Evolutionary conservation across 2,329 filamentous ascomycete genomes (phyloP), one percentile per base, ranked within the genome.

Genomic region (Fusarium fujikuroi): DNA sequence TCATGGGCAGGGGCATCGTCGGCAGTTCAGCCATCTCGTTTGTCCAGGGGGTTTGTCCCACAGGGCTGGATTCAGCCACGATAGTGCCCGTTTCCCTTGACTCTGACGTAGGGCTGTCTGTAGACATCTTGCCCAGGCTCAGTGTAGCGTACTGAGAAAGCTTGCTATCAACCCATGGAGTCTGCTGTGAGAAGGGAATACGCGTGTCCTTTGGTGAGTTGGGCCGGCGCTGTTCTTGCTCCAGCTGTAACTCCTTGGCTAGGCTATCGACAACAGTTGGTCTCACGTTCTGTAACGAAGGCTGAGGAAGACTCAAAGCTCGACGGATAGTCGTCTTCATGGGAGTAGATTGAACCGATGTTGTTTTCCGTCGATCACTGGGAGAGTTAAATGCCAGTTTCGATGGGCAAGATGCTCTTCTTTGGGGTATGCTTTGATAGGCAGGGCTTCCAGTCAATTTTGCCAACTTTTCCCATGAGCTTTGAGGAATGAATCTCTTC

Each of bases 111-210:
- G 59, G 30, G 14, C 25, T 60, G 21, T 63, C 63, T 8, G 50
- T 19, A 40, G 47, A 16, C 30, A 54, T 28, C 37, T 54, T 52
- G 14, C 39, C 44, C 12, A 67, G 60, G 18, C 61, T 68, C 23
- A 68, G 44, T 14, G 50, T 66, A 36, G 67, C 67, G 40, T 69
- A 61, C 47, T 78, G 75, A n/a, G 76, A 78, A 14, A 76, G 68
- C 40, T 70, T 67, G 15, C 43, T 49, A 21, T 18, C 40, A 11
- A 66, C 69, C 77, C 77, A 79, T 25, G 77, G 77, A 25, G 75
- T 79, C 47, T 79, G 77, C 28, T 79, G 75, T 16, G 77, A 79
- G 36, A 62, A 47, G 14, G 69, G 42, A 46, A 79, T 30, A 43
- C 53, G 60, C 9, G n/a, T 14, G 23, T 54, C 39, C 49, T 52